phyloP scores from a whole-genome alignment of 2,329 filamentous ascomycete species.

The Microdochium trichocladiopsis region DNA sequence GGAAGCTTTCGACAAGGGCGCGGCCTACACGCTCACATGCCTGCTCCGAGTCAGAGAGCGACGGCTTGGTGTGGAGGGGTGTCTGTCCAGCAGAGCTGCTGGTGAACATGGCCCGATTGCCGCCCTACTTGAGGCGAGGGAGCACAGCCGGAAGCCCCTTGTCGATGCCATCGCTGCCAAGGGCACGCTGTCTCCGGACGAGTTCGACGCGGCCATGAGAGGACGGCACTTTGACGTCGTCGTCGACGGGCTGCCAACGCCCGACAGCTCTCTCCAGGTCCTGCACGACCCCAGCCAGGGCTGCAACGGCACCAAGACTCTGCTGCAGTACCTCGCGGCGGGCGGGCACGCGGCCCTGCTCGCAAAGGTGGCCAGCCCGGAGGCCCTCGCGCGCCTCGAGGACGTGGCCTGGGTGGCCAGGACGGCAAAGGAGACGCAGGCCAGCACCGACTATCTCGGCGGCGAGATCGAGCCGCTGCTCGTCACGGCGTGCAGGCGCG shows the following conservation, averaged over 20 bases:
- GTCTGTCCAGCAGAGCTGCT: no score
- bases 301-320: neutral
- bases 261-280: neutral
- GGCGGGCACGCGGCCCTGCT: neutral
- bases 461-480: slow-evolving; percentile 11
- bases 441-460: slow-evolving; percentile 1
- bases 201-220: neutral
- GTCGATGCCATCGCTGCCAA: neutral
- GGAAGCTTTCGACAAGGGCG: neutral
- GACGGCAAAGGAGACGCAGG: neutral
- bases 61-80: neutral
- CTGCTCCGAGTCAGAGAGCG: neutral
- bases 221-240: neutral
- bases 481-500: slow-evolving; percentile 16
- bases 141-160: neutral
- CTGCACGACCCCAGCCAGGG: neutral
- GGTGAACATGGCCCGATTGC: neutral
- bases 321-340: neutral
- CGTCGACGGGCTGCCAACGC: neutral
- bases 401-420: slow-evolving; percentile 3
- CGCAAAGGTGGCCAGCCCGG: neutral
- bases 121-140: neutral
- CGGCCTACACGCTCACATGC: neutral
- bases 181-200: neutral
- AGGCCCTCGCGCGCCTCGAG: neutral